phyloP scores from a whole-genome alignment of 768 basidiomycete species.

The Tubosaeta sp. region DNA sequence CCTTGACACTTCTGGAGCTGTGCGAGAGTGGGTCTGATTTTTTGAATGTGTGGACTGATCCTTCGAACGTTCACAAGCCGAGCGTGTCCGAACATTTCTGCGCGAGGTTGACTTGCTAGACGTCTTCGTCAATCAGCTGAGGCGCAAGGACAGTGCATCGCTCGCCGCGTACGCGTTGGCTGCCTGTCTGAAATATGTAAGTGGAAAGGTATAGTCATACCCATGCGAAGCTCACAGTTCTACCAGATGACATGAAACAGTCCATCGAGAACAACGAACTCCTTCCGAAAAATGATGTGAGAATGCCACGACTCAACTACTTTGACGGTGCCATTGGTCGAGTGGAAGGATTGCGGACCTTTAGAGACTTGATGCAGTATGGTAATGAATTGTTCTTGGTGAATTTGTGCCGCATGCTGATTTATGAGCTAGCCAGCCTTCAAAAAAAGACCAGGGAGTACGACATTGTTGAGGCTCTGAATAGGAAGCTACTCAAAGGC shows the following conservation, averaged over 20 bases:
- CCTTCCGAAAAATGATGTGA: constrained; percentile 11
- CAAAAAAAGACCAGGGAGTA: neutral
- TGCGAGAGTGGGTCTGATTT: too few species aligned
- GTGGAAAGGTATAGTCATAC: neutral
- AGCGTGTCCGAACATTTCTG: neutral
- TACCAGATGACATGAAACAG: constrained; percentile 12
- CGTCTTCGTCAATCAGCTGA: constrained; percentile 13
- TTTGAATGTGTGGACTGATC: too few species aligned
- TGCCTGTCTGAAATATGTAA: constrained; percentile 11
- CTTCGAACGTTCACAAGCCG: neutral
- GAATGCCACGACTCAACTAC: constrained; percentile 17
- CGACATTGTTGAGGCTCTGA: too few species aligned
- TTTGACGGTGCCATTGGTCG: constrained; percentile 22
- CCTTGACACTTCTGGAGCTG: too few species aligned
- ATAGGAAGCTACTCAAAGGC: too few species aligned
- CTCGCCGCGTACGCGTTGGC: constrained; percentile 19
- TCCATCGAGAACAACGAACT: neutral
- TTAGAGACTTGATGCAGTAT: neutral
- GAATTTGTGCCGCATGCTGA: neutral
- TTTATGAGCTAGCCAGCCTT: constrained; percentile 7
- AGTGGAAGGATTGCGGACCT: constrained; percentile 1
- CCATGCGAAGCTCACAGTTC: neutral
- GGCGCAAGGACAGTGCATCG: constrained; percentile 6
- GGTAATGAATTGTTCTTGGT: neutral
- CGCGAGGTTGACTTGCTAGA: neutral